Conservation (phyloP, 2,329 filamentous ascomycete species). For the Trichoderma lentiforme region DNA sequence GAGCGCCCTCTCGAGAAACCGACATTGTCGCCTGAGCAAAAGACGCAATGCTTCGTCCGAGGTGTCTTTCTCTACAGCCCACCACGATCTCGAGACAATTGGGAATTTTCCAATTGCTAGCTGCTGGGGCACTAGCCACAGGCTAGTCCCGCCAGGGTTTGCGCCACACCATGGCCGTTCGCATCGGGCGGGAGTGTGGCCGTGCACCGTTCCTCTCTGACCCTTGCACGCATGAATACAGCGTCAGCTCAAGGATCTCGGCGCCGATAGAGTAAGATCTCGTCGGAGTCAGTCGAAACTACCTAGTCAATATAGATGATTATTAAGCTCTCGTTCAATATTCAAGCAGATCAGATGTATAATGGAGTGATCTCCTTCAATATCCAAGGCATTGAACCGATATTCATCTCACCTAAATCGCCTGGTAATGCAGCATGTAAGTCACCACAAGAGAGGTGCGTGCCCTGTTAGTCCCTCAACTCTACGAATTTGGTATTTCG, state of each 20-base stretch:
- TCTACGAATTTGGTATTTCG: not conserved
- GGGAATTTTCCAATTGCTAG: slow-evolving; percentile 33
- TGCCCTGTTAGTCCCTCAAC: not conserved
- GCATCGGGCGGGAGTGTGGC: not conserved
- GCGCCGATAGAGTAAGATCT: not conserved
- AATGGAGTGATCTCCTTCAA: not conserved
- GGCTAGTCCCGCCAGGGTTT: slow-evolving; percentile 2
- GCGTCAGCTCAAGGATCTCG: not conserved
- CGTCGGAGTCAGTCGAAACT: not conserved
- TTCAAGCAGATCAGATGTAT: not conserved
- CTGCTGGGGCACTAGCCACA: slow-evolving; percentile 5
- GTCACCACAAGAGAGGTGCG: not conserved
- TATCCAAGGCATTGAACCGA: not conserved
- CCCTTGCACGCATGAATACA: not conserved
- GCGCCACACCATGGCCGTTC: not conserved
- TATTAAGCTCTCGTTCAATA: not conserved
- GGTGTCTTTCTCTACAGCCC: not conserved
- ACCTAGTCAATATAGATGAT: not conserved
- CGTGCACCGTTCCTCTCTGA: not conserved
- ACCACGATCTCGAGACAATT: slow-evolving; percentile 20
- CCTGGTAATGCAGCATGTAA: not conserved
- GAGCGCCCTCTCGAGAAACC: slow-evolving; percentile 40
- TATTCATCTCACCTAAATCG: not conserved
- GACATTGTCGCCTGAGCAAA: slow-evolving; percentile 34
- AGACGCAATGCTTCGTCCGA: slow-evolving; percentile 1